Base-by-base conservation (phyloP, 225 moss, liverwort and hornwort genomes). In the Asterella californica region DNA sequence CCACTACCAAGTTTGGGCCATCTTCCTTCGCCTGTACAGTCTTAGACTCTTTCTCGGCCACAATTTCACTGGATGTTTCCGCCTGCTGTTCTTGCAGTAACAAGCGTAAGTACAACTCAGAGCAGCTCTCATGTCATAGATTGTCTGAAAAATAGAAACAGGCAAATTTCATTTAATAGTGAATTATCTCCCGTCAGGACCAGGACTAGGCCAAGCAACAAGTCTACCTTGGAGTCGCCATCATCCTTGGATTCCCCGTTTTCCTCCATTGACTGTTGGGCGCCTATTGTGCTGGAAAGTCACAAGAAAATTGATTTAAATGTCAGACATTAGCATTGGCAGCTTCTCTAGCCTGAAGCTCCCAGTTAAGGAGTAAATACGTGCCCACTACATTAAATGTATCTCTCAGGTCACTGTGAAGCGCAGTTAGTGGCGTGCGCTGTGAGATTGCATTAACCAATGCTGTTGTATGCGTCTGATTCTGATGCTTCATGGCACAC, bases 241-340 rank as follows among this genome's bases (percentile, higher is more conserved):
- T n/a, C 59, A 36, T 38, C 57, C 8, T 6, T 36, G 24, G 59
- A 76, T 21, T 76, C 50, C 30, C 45, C 73, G 9, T 25, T 49
- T 15, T 49, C 32, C 37, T 30, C 75, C 75, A 76, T 76, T 37
- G 54, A 76, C 33, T 57, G 57, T 76, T 76, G 22, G 75, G 37
- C 75, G 34, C 75, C 57, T 59, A 57, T 59, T 76, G 29, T 76
- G 57, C 75, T 59, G 37, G 8, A 59, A 11, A 25, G 10, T 22
- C 57, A 14, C 59, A 76, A 72, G 27, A 48, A 10, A 15, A 25
- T 9, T 22, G 22, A 59, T 19, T 57, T 54, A 4, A 53, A 7
- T 17, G 0, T 53, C 71, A 25, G n/a, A 25, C 47, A 8, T 27
- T 25, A 50, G 30, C 9, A 73, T 73, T 5, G 27, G 29, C 73